These are phyloP conservation scores for Allium sativum DNA, from an alignment of 106 monocot genomes.

Conservation along the genomic window DNA sequence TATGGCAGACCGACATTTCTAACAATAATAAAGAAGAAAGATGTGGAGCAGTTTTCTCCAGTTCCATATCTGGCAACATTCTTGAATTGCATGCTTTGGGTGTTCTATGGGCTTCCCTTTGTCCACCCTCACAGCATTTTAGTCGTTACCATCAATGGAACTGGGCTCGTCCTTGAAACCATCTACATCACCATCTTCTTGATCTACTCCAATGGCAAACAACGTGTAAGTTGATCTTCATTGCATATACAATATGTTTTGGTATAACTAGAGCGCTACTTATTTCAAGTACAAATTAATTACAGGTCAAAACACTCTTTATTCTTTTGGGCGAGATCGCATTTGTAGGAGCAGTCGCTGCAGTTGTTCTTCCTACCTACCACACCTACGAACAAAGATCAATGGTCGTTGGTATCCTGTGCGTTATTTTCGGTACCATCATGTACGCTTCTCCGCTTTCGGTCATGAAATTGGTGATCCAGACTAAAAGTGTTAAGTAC, in stretches of 20 bases:
- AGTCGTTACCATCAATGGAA: constrained; percentile 50
- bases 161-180: constrained; percentile 12
- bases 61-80: constrained; percentile 54
- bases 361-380: constrained; percentile 12
- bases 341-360: constrained; percentile 32
- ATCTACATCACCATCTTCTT: constrained; percentile 45
- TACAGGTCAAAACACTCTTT: neutral
- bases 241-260: too few relatives aligned
- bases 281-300: too few relatives aligned
- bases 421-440: constrained; percentile 39
- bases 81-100: constrained; percentile 52
- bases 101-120: constrained; percentile 47
- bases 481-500: constrained; percentile 51
- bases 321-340: constrained; percentile 15
- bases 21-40: constrained; percentile 31
- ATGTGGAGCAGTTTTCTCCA: constrained; percentile 48
- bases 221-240: neutral
- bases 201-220: constrained; percentile 15
- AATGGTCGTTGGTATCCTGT: constrained; percentile 37
- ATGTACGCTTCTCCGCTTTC: constrained; percentile 66
- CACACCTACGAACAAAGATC: constrained; percentile 25
- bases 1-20: constrained; percentile 24
- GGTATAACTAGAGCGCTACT: too few relatives aligned
- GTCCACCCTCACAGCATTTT: constrained; percentile 36
- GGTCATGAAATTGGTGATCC: constrained; percentile 44